Percentiles rank a stretch among this genome's conserved stretches.
phyloP scores from a whole-genome alignment of 306 rosid genomes.

The Prunus padus region DNA sequence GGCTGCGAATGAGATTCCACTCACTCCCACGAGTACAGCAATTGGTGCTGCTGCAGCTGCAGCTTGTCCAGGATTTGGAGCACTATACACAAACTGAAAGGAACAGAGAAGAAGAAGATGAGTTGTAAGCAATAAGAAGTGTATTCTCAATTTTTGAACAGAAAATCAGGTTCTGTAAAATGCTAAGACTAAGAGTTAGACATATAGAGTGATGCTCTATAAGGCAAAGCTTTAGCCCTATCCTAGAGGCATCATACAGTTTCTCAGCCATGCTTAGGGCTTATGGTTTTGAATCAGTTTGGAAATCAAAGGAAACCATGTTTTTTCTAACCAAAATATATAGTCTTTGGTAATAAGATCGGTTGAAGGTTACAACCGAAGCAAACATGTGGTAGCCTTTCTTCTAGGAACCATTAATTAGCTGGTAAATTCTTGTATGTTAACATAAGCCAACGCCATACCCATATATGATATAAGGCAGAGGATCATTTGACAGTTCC shows the following conservation, averaged over 20 bases:
- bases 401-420: neutral
- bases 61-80: slow-evolving; percentile 93
- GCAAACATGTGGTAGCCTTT: neutral
- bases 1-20: slow-evolving; percentile 69
- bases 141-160: neutral
- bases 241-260: neutral
- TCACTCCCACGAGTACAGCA: slow-evolving; percentile 75
- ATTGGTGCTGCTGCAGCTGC: slow-evolving; percentile 96
- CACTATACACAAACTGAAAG: slow-evolving; percentile 87
- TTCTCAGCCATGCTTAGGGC: neutral
- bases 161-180: neutral
- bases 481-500: slow-evolving; percentile 4
- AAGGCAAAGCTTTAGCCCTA: too few species aligned
- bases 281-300: slow-evolving; percentile 4
- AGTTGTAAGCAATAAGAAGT: neutral
- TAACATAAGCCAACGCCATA: slow-evolving; percentile 10
- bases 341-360: neutral
- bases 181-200: neutral
- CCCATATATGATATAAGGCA: slow-evolving; percentile 3
- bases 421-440: neutral
- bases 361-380: neutral
- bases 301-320: neutral
- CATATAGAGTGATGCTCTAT: too few species aligned
- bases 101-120: neutral
- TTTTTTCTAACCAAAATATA: neutral